Conservation (phyloP, 768 basidiomycete genomes). For the Amyloporia xantha region DNA sequence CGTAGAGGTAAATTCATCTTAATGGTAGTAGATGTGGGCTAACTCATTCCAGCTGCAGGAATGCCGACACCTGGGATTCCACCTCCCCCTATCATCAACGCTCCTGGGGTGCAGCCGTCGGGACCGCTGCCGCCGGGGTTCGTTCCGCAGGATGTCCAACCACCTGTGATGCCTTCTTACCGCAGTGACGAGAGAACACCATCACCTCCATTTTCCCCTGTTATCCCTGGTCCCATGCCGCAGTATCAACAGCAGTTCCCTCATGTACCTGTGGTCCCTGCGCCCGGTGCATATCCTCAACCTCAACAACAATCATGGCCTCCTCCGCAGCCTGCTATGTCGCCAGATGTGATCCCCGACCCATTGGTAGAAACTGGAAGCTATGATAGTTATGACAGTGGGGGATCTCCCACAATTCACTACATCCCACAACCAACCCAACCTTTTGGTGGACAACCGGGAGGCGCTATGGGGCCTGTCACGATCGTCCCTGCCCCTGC, state of each 20-base stretch:
- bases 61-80: background rate
- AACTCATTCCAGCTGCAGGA: background rate
- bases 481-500: background rate
- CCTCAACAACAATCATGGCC: background rate
- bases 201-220: slow-evolving; percentile 1
- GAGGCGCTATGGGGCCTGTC: too few species aligned
- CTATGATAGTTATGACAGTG: background rate
- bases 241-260: background rate
- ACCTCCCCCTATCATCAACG: background rate
- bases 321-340: background rate
- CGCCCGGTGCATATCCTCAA: background rate
- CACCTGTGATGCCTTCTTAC: slow-evolving; percentile 8
- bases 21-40: background rate
- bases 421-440: too few species aligned
- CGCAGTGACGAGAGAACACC: background rate
- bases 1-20: slow-evolving; percentile 9
- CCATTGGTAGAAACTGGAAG: background rate
- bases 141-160: slow-evolving; percentile 2
- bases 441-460: too few species aligned
- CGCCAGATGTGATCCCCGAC: background rate
- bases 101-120: background rate
- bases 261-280: background rate
- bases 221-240: slow-evolving; percentile 8
- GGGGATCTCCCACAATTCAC: too few species aligned
- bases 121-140: slow-evolving; percentile 6